A percentile compares a stretch with the other conserved stretches of the same genome.
These are phyloP conservation scores for Aspergillus sclerotiicarbonarius DNA, from an alignment of 495 filamentous ascomycete species.

Conservation along the genomic window DNA sequence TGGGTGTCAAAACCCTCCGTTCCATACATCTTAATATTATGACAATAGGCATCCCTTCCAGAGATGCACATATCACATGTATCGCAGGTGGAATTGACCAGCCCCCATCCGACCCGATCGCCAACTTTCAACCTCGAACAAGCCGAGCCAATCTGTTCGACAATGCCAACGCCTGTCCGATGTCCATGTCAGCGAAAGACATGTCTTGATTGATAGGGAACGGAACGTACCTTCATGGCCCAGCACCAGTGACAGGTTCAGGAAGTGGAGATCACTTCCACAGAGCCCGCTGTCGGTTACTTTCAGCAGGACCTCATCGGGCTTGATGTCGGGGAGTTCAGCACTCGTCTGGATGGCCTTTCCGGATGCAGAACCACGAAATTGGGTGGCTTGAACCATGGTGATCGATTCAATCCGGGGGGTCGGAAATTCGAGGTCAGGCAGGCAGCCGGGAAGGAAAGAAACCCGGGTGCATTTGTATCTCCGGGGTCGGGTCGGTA, in stretches of 20 bases:
- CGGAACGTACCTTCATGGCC: conserved; percentile 64
- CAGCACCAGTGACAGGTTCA: conserved; percentile 68
- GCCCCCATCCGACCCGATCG: conserved; percentile 54
- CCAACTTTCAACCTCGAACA: conserved; percentile 58
- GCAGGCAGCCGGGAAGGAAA: too few relatives aligned
- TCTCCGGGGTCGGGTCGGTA: too few relatives aligned
- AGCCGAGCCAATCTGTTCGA: conserved; percentile 60
- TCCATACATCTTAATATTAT: conserved; percentile 23
- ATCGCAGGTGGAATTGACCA: background rate
- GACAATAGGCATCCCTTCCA: conserved; percentile 59
- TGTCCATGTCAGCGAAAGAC: too few relatives aligned
- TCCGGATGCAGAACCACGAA: background rate
- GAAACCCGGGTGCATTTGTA: too few relatives aligned
- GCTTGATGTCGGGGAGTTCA: background rate
- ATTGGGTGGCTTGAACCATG: background rate
- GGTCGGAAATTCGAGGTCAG: too few relatives aligned
- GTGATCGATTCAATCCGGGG: background rate
- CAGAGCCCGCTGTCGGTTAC: conserved; percentile 77
- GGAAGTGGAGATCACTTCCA: conserved; percentile 73
- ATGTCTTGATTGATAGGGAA: too few relatives aligned
- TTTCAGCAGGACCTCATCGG: conserved; percentile 66
- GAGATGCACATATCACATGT: conserved; percentile 59
- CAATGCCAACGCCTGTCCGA: conserved; percentile 63
- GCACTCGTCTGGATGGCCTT: background rate
- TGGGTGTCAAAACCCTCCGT: conserved; percentile 38